A percentile compares a stretch with the other conserved stretches of the same genome.
Conservation (phyloP, 768 basidiomycete species). For the Podaxis sp. region DNA sequence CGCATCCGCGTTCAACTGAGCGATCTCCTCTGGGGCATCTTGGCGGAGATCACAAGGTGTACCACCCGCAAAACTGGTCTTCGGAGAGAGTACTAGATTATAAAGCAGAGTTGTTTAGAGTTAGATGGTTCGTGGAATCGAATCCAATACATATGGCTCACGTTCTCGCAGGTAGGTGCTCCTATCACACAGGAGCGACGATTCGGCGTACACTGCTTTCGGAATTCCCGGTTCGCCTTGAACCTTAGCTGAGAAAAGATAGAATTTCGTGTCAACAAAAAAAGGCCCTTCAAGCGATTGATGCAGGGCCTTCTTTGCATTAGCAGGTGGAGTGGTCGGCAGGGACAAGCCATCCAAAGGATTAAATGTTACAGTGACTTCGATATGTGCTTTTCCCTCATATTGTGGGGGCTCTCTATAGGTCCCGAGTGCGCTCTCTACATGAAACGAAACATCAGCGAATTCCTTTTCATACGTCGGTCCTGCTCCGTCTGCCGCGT, state of each 20-base stretch:
- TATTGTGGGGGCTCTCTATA: constrained; percentile 1
- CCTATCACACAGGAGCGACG: not conserved
- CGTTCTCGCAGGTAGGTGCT: constrained; percentile 1
- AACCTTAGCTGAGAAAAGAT: constrained; percentile 7
- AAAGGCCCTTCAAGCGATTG: constrained; percentile 7
- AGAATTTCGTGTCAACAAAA: constrained; percentile 17
- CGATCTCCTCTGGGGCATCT: not conserved
- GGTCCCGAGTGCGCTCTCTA: constrained; percentile 1
- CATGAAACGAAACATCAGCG: not conserved
- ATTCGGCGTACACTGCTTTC: constrained; percentile 9
- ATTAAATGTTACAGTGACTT: not conserved
- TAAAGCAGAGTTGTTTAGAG: no score
- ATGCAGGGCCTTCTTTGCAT: not conserved
- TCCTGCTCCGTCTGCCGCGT: not conserved
- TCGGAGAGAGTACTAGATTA: constrained; percentile 8
- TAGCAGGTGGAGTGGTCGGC: not conserved
- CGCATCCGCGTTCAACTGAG: constrained; percentile 3
- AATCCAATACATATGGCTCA: not conserved
- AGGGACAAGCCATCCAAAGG: not conserved
- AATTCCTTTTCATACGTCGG: not conserved
- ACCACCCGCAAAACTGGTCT: not conserved
- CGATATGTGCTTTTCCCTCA: not conserved
- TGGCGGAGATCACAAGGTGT: not conserved
- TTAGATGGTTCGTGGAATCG: no score
- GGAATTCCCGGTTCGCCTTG: not conserved